Conservation (phyloP, 768 basidiomycete genomes). For the Rhodocollybia butyracea region DNA sequence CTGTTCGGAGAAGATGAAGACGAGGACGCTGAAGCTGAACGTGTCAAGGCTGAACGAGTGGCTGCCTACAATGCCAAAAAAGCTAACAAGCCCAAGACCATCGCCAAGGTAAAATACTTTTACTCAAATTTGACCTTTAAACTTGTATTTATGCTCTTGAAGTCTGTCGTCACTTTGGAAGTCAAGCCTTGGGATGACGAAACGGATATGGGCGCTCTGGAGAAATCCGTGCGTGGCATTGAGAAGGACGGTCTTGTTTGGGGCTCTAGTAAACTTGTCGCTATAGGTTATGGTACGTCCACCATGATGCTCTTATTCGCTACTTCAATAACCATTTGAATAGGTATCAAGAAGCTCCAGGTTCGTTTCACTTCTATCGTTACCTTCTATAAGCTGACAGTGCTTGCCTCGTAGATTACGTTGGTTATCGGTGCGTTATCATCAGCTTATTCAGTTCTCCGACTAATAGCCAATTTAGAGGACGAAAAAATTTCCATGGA, state of each 20-base stretch:
- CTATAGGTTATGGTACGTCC: conserved; percentile 73
- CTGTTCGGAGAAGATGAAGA: conserved; percentile 72
- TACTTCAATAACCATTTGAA: conserved; percentile 1
- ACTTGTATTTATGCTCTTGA: conserved; percentile 10
- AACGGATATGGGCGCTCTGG: conserved; percentile 91
- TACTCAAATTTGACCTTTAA: not conserved
- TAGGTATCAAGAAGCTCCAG: conserved; percentile 87
- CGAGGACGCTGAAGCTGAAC: conserved; percentile 82
- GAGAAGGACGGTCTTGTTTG: conserved; percentile 90
- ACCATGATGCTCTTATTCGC: not conserved
- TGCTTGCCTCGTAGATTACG: conserved; percentile 35
- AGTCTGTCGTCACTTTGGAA: conserved; percentile 97
- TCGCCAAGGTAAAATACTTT: conserved; percentile 66
- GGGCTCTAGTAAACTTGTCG: conserved; percentile 91
- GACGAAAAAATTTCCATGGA: conserved; percentile 92
- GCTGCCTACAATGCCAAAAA: conserved; percentile 94
- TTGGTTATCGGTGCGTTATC: conserved; percentile 50
- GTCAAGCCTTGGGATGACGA: conserved; percentile 99
- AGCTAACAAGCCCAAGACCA: conserved; percentile 82
- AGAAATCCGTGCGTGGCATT: conserved; percentile 80
- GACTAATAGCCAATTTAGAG: conserved; percentile 50
- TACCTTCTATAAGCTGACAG: conserved; percentile 19
- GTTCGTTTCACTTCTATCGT: conserved; percentile 50
- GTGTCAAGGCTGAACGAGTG: conserved; percentile 87
- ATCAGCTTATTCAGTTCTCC: not conserved